phyloP scores from a whole-genome alignment of 768 basidiomycete genomes.

The Lactarius hatsudake region DNA sequence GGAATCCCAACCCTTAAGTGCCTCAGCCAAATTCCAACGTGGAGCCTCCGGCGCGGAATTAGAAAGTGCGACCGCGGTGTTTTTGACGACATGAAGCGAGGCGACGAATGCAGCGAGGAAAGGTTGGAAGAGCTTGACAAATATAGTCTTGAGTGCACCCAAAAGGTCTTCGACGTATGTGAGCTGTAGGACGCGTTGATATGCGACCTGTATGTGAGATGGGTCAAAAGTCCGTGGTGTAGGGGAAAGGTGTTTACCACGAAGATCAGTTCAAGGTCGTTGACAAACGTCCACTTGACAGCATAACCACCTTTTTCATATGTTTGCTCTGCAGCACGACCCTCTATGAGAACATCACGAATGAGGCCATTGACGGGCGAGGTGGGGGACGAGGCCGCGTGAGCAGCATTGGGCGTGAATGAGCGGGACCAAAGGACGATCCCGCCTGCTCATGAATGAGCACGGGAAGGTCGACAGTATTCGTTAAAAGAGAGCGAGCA shows the following conservation, averaged over 20 bases:
- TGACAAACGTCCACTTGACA: constrained; percentile 91
- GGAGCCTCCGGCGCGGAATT: constrained; percentile 38
- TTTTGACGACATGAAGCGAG: constrained; percentile 66
- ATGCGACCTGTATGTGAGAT: constrained; percentile 66
- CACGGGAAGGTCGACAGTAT: not conserved
- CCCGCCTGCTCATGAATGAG: constrained; percentile 55
- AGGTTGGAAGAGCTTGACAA: constrained; percentile 83
- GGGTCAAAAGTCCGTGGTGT: constrained; percentile 3
- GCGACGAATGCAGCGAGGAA: constrained; percentile 81
- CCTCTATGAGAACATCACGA: constrained; percentile 89
- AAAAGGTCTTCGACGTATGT: constrained; percentile 92
- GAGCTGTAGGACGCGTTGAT: constrained; percentile 92
- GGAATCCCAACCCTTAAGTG: constrained; percentile 78
- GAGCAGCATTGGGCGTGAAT: constrained; percentile 82
- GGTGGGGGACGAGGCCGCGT: constrained; percentile 63
- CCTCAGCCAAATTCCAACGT: constrained; percentile 66
- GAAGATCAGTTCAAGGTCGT: constrained; percentile 94
- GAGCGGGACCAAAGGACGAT: constrained; percentile 93
- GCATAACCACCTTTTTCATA: constrained; percentile 95
- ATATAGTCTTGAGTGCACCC: constrained; percentile 73
- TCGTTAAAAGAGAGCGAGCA: constrained; percentile 1
- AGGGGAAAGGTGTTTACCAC: constrained; percentile 51
- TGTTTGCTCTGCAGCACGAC: constrained; percentile 73
- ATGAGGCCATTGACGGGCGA: constrained; percentile 89
- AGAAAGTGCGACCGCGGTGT: constrained; percentile 38